These are phyloP conservation scores for Wickerhamomyces ciferrii DNA, from an alignment of 805 yeast genomes.

Conservation along the genomic window DNA sequence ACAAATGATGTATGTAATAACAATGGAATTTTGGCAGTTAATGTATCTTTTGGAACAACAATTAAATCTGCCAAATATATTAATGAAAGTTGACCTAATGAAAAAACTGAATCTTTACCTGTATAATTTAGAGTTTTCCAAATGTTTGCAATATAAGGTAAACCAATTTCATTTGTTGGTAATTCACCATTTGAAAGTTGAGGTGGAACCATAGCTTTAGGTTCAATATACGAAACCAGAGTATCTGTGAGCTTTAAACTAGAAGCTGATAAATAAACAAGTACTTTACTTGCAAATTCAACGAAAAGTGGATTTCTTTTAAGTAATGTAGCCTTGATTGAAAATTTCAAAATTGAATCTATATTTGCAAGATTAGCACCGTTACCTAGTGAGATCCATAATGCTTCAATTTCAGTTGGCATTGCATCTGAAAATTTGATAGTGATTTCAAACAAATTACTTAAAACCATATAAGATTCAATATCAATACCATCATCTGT, in stretches of 20 bases:
- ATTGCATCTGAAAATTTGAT: constrained; percentile 67
- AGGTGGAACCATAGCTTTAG: constrained; percentile 86
- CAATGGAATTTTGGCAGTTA: constrained; percentile 58
- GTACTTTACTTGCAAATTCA: constrained; percentile 72
- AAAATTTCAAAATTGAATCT: constrained; percentile 64
- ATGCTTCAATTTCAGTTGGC: constrained; percentile 85
- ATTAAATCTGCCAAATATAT: constrained; percentile 81
- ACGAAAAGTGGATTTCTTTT: constrained; percentile 71
- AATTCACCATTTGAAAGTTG: constrained; percentile 29
- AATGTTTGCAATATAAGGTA: constrained; percentile 77
- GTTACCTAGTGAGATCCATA: constrained; percentile 92
- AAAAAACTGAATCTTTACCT: constrained; percentile 71
- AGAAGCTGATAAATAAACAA: constrained; percentile 67
- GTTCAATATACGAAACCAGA: constrained; percentile 67
- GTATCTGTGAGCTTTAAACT: constrained; percentile 52
- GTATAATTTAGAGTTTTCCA: constrained; percentile 47
- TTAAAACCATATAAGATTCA: constrained; percentile 60
- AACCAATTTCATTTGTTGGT: constrained; percentile 28
- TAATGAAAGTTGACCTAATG: constrained; percentile 82
- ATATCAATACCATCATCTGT: constrained; percentile 35
- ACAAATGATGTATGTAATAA: constrained; percentile 77
- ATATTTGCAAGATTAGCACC: constrained; percentile 66
- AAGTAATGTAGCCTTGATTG: constrained; percentile 62
- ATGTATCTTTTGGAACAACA: constrained; percentile 57
- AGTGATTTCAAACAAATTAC: constrained; percentile 80